A percentile compares a stretch with the other conserved stretches of the same genome.
phyloP scores from a whole-genome alignment of 495 filamentous ascomycete genomes.

The Neurospora sp. region DNA sequence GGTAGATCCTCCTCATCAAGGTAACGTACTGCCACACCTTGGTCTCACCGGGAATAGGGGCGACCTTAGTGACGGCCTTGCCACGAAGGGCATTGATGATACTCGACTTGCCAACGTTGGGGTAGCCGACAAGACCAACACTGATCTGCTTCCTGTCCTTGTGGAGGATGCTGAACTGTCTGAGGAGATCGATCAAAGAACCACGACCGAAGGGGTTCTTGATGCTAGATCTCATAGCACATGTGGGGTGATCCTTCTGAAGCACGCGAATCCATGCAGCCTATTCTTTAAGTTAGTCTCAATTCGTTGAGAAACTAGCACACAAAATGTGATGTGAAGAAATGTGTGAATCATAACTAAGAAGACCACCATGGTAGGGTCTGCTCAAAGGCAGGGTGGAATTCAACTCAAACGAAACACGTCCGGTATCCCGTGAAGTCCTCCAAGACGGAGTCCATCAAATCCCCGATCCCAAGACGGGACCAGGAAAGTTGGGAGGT shows the following conservation, averaged over 20 bases:
- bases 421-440: conserved; percentile 57
- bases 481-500: conserved; percentile 52
- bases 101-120: conserved; percentile 69
- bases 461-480: conserved; percentile 44
- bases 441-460: conserved; percentile 80
- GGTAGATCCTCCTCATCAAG: conserved; percentile 90
- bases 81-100: conserved; percentile 87
- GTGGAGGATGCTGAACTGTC: conserved; percentile 92
- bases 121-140: conserved; percentile 76
- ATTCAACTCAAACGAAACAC: conserved; percentile 79
- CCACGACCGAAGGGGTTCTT: conserved; percentile 76
- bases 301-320: not conserved
- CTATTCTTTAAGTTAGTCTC: conserved; percentile 13
- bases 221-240: conserved; percentile 86
- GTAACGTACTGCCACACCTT: conserved; percentile 87
- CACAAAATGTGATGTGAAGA: conserved; percentile 7
- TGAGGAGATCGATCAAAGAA: conserved; percentile 56
- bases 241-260: conserved; percentile 69
- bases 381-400: conserved; percentile 28
- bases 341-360: conserved; percentile 99
- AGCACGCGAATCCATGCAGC: conserved; percentile 24
- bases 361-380: conserved; percentile 57
- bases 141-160: conserved; percentile 86
- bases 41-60: conserved; percentile 92
- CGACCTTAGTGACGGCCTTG: conserved; percentile 88